Percentiles rank a stretch among this genome's conserved stretches.
These are phyloP conservation scores for Passiflora organensis DNA, from an alignment of 345 rosid species.

Conservation along the genomic window DNA sequence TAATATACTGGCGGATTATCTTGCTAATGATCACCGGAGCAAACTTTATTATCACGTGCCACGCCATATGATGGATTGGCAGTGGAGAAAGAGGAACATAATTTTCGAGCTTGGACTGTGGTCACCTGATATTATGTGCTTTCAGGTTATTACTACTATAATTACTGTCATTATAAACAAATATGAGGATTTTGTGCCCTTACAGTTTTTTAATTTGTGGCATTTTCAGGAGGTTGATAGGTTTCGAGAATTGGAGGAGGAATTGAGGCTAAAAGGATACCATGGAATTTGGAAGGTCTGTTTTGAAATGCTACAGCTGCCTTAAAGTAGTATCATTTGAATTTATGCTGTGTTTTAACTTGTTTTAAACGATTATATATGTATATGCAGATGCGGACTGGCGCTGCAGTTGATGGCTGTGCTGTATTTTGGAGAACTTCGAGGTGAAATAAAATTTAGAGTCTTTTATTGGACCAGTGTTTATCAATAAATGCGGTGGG, in stretches of 20 bases:
- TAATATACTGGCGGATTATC: slow-evolving; percentile 90
- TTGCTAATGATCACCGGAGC: slow-evolving; percentile 64
- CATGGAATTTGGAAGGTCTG: slow-evolving; percentile 82
- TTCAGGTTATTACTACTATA: slow-evolving; percentile 49
- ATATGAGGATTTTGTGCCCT: too few relatives aligned
- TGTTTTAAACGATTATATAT: too few relatives aligned
- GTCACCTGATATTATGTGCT: slow-evolving; percentile 95
- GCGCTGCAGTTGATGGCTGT: slow-evolving; percentile 91
- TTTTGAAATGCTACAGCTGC: neutral
- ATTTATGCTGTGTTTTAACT: neutral
- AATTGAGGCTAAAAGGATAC: slow-evolving; percentile 62
- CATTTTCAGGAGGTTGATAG: slow-evolving; percentile 83
- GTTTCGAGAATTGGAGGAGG: slow-evolving; percentile 72
- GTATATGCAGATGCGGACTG: slow-evolving; percentile 82
- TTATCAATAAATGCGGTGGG: too few relatives aligned
- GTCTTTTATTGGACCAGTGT: too few relatives aligned
- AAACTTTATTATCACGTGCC: slow-evolving; percentile 86
- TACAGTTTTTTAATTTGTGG: neutral
- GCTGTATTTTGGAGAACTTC: slow-evolving; percentile 91
- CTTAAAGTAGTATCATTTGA: neutral
- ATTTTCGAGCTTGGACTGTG: slow-evolving; percentile 82
- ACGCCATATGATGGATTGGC: slow-evolving; percentile 65
- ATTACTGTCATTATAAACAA: neutral
- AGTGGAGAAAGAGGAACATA: slow-evolving; percentile 66
- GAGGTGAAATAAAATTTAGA: slow-evolving; percentile 36